Evolutionary conservation across 1,284 basidiomycete genomes (phyloP).

Genomic region (Pascua guehoae): DNA sequence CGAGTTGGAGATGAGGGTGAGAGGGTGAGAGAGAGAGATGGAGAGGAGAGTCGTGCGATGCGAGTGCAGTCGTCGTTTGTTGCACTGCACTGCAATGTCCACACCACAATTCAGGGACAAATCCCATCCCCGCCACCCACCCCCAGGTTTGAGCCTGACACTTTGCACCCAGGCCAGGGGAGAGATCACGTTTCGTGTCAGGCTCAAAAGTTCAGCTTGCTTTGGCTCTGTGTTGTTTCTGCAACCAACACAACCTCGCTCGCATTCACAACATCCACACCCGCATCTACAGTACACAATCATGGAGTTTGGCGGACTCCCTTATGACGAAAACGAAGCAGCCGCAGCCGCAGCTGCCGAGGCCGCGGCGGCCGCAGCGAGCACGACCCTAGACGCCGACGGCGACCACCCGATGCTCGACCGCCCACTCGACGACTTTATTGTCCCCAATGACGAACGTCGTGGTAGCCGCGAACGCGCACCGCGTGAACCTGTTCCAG

Average conservation of each 20-base stretch:
- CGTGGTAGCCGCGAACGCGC: background rate
- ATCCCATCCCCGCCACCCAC: too few species aligned
- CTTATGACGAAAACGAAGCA: slow-evolving; percentile 28
- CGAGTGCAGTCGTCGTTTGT: too few species aligned
- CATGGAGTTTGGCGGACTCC: slow-evolving; percentile 24
- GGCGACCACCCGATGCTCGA: slow-evolving; percentile 28
- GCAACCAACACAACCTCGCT: background rate
- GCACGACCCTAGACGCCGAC: slow-evolving; percentile 4
- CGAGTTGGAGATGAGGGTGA: too few species aligned
- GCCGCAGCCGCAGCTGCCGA: background rate
- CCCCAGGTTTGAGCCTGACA: too few species aligned
- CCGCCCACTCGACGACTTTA: slow-evolving; percentile 37
- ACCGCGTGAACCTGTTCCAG: slow-evolving; percentile 24
- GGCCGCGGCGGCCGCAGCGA: background rate
- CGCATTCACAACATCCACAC: background rate
- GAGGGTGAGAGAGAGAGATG: too few species aligned
- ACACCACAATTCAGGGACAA: too few species aligned
- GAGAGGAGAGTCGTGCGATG: too few species aligned
- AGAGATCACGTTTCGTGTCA: too few species aligned
- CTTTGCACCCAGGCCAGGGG: too few species aligned
- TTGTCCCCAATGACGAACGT: background rate
- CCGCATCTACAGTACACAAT: slow-evolving; percentile 6
- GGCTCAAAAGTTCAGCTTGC: background rate
- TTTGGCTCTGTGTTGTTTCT: background rate
- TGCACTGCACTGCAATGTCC: too few species aligned